Evolutionary conservation across 371 early-diverging fungal species (phyloP).

Genomic region (Mortierella sp.): DNA sequence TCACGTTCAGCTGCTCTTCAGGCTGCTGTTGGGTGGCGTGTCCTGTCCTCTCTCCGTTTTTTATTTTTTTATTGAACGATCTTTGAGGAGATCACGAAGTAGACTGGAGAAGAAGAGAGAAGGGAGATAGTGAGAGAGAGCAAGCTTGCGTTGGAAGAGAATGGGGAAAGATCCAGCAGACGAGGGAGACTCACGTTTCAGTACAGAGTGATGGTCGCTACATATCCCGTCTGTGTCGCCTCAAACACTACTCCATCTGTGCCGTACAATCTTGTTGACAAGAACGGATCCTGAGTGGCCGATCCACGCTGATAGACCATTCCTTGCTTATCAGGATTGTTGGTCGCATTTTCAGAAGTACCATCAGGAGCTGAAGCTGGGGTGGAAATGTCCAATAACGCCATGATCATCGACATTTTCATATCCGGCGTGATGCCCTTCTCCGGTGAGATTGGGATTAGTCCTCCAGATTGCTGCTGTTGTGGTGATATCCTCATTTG

Average conservation of each 20-base stretch:
- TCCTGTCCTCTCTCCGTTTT: too few species aligned
- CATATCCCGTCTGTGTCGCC: slow-evolving; percentile 70
- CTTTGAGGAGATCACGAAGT: too few species aligned
- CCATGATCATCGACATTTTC: slow-evolving; percentile 56
- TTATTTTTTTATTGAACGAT: too few species aligned
- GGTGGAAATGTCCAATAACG: slow-evolving; percentile 26
- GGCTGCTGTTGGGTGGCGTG: too few species aligned
- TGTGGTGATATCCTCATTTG: neutral
- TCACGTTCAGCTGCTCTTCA: too few species aligned
- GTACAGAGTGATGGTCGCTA: slow-evolving; percentile 66
- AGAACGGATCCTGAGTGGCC: slow-evolving; percentile 78
- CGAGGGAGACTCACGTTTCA: slow-evolving; percentile 14
- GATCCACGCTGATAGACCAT: slow-evolving; percentile 75
- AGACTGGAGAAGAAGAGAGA: too few species aligned
- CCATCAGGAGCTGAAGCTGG: neutral
- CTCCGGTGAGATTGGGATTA: slow-evolving; percentile 24
- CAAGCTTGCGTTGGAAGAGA: too few species aligned
- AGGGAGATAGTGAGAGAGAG: too few species aligned
- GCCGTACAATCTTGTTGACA: slow-evolving; percentile 70
- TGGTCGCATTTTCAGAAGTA: slow-evolving; percentile 5
- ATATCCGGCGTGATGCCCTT: slow-evolving; percentile 40
- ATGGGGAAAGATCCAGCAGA: neutral
- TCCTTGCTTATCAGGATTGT: slow-evolving; percentile 52
- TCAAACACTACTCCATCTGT: slow-evolving; percentile 73
- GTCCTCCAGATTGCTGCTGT: slow-evolving; percentile 15